Percentiles rank a stretch among this genome's conserved stretches.
These are phyloP conservation scores for Phytopythium kandeliae DNA, from an alignment of 352 stramenopile species.

Conservation along the genomic window DNA sequence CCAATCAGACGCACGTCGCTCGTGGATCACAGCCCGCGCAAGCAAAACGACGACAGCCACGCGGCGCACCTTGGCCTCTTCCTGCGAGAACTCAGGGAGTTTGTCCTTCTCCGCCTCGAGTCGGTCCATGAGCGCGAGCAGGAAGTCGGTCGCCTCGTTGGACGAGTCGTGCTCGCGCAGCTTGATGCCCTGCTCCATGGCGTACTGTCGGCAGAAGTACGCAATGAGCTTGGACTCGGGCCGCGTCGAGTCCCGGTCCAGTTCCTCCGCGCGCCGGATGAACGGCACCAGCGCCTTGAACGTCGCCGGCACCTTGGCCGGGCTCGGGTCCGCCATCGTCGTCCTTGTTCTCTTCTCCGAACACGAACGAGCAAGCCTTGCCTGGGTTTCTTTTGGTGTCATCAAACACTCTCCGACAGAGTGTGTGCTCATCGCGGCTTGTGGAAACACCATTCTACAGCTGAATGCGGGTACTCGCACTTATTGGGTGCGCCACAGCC, in stretches of 20 bases:
- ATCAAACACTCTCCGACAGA: too few species aligned
- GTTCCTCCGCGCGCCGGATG: constrained; percentile 92
- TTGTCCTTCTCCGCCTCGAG: constrained; percentile 91
- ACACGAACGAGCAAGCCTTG: too few species aligned
- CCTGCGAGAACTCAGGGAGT: constrained; percentile 86
- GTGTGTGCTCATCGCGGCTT: too few species aligned
- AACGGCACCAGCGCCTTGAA: constrained; percentile 94
- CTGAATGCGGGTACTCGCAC: too few species aligned
- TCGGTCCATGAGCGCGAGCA: constrained; percentile 87
- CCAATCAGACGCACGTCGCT: too few species aligned
- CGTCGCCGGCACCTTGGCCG: constrained; percentile 84
- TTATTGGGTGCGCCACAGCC: too few species aligned
- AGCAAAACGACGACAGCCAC: background rate
- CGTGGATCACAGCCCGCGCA: background rate
- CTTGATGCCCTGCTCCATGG: constrained; percentile 87
- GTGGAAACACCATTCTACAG: too few species aligned
- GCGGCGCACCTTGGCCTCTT: constrained; percentile 84
- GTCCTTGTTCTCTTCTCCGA: too few species aligned
- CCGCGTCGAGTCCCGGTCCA: constrained; percentile 88
- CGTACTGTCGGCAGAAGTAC: constrained; percentile 91
- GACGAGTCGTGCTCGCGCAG: constrained; percentile 74
- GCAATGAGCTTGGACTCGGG: constrained; percentile 93
- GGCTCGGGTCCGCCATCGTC: constrained; percentile 43
- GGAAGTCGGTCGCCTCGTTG: constrained; percentile 80
- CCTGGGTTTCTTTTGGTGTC: too few species aligned